Evolutionary conservation across 2,329 filamentous ascomycete species (phyloP).

Genomic region (Ilyonectria destructans): DNA sequence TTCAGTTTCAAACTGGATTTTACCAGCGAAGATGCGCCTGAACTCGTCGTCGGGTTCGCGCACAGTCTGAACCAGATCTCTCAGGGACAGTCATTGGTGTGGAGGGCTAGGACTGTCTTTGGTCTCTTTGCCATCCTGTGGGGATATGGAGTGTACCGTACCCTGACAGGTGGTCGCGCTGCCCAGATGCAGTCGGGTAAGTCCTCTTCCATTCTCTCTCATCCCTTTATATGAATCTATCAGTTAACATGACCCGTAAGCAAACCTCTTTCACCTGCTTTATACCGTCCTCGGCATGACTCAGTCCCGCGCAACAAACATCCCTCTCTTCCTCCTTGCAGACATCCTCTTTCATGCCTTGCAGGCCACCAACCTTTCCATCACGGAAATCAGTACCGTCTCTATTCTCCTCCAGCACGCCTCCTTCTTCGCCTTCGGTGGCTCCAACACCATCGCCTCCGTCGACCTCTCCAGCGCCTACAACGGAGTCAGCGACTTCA

Average conservation of each 20-base stretch:
- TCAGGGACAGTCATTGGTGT: slow-evolving; percentile 63
- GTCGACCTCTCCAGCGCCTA: slow-evolving; percentile 95
- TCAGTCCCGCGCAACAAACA: slow-evolving; percentile 88
- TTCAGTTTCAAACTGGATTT: slow-evolving; percentile 93
- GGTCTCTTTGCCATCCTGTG: slow-evolving; percentile 61
- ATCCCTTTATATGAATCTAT: not conserved
- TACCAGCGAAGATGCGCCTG: slow-evolving; percentile 89
- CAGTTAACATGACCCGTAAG: slow-evolving; percentile 42
- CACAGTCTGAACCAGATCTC: slow-evolving; percentile 59
- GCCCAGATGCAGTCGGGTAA: slow-evolving; percentile 52
- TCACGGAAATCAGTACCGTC: slow-evolving; percentile 77
- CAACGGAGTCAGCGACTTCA: slow-evolving; percentile 90
- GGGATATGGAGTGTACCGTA: slow-evolving; percentile 58
- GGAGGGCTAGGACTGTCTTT: slow-evolving; percentile 67
- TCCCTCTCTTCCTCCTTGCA: slow-evolving; percentile 87
- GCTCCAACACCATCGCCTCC: slow-evolving; percentile 95
- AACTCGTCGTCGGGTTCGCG: slow-evolving; percentile 74
- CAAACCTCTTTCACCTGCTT: slow-evolving; percentile 76
- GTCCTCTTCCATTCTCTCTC: slow-evolving; percentile 7
- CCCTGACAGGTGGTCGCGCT: slow-evolving; percentile 50
- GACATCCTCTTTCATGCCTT: slow-evolving; percentile 71
- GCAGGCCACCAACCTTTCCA: slow-evolving; percentile 63
- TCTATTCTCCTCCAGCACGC: slow-evolving; percentile 84
- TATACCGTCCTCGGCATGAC: slow-evolving; percentile 87
- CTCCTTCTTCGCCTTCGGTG: slow-evolving; percentile 92